A percentile compares a stretch with the other conserved stretches of the same genome.
Evolutionary conservation across 192 early-diverging fungal genomes (phyloP).

Genomic region (Podila minutissima): DNA sequence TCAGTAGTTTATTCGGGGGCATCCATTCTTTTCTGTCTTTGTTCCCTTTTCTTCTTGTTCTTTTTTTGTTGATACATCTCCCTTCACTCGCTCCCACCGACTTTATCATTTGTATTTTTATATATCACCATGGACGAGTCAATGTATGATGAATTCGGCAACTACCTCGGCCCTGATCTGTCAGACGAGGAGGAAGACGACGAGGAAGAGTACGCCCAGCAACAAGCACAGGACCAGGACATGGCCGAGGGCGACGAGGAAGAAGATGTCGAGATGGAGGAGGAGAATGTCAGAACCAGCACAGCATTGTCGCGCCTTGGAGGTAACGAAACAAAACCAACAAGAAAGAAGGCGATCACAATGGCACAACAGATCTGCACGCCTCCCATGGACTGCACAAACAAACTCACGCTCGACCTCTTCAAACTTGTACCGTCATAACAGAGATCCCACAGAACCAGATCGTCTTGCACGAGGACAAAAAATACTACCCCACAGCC

Average conservation of each 20-base stretch:
- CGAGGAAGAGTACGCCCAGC: conserved; percentile 52
- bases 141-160: conserved; percentile 94
- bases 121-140: conserved; percentile 75
- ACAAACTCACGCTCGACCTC: background rate
- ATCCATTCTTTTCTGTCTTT: conserved; percentile 1
- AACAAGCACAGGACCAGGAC: conserved; percentile 38
- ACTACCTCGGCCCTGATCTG: conserved; percentile 98
- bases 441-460: conserved; percentile 72
- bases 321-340: conserved; percentile 50
- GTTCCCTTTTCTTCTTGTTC: background rate
- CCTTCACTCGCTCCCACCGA: background rate
- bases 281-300: conserved; percentile 35
- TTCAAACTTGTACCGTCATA: background rate
- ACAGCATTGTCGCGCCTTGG: conserved; percentile 72
- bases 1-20: background rate
- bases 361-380: conserved; percentile 6
- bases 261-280: conserved; percentile 59
- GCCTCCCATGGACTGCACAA: conserved; percentile 3
- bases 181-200: conserved; percentile 73
- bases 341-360: conserved; percentile 9
- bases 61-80: background rate
- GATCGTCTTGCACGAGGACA: conserved; percentile 97
- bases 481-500: conserved; percentile 98
- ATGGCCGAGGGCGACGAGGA: conserved; percentile 50
- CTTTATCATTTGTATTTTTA: conserved; percentile 6